Percentiles rank a stretch among this genome's conserved stretches.
Evolutionary conservation across 306 rosid species (phyloP).

Genomic region (Cicer arietinum): DNA sequence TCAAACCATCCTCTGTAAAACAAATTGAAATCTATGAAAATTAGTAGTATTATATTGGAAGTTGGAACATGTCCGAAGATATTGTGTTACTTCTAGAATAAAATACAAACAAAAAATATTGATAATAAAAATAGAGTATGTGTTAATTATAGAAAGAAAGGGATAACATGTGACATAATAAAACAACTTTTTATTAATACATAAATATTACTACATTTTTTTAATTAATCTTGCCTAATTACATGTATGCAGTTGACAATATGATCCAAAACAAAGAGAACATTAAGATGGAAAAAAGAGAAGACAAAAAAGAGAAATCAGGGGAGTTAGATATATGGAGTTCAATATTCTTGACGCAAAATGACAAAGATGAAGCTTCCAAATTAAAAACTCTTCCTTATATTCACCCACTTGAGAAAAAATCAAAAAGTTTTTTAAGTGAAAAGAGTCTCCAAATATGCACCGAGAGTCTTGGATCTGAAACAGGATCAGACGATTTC

Average conservation of each 20-base stretch:
- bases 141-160: too few relatives aligned
- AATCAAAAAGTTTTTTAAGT: conserved; percentile 55
- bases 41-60: not conserved
- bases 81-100: too few relatives aligned
- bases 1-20: not conserved
- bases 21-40: not conserved
- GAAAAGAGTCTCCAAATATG: conserved; percentile 72
- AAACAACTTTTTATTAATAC: too few relatives aligned
- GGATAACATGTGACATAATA: too few relatives aligned
- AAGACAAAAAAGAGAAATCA: not conserved
- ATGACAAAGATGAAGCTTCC: conserved; percentile 40
- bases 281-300: conserved; percentile 41
- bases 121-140: too few relatives aligned
- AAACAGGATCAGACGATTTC: conserved; percentile 77
- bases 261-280: conserved; percentile 39
- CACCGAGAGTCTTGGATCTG: conserved; percentile 91
- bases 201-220: too few relatives aligned
- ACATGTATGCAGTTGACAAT: conserved; percentile 48
- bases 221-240: not conserved
- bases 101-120: too few relatives aligned
- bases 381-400: conserved; percentile 51
- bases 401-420: conserved; percentile 76
- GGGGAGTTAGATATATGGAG: conserved; percentile 48
- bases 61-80: not conserved
- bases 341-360: conserved; percentile 56